Base-by-base conservation (phyloP, 2,329 filamentous ascomycete genomes). In the Neonectria hederae region DNA sequence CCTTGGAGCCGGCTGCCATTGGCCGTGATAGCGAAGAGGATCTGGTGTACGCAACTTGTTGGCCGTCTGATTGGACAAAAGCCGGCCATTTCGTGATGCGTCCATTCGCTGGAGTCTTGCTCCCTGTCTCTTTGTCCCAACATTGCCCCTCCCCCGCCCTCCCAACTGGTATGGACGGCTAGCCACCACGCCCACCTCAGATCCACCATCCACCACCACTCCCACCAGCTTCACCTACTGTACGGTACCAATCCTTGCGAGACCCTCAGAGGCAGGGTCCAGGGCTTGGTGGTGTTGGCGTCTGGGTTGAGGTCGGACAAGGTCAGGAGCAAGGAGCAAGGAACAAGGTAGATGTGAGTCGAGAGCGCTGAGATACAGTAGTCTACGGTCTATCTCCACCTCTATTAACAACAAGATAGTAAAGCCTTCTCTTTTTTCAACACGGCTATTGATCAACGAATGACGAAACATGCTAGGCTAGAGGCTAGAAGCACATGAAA, bases 91-190 rank as follows among this genome's bases (percentile, higher is more conserved):
- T 61, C 48, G 32, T 54, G 46, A 28, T 30, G 43, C 52, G 48
- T 26, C 58, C 32, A 62, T 62, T 62, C 53, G 54, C 63, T 58
- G 54, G 9, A 48, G 21, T 48, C 42, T 32, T 32, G 28, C 28
- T 26, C 40, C 28, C 42, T 48, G 26, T 10, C 22, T 32, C 30
- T 38, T 26, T 46, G 26, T 43, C 21, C 45, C 35, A 24, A 24
- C 38, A 30, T 48, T 51, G 63, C 63, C 63, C 63, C 63, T 65
- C 63, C 63, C 63, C 63, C 63, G 63, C 63, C 60, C 49, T 63
- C 49, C 55, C 52, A 56, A n/a, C 10, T 51, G 30, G 19, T 51
- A 19, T 42, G n/a, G 48, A 32, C 42, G 43, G 28, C 10, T 42
- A 51, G 28, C 26, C 26, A 49, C 51, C 49, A 54, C 49, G 19